Percentiles rank a stretch among this genome's conserved stretches.
Conservation (phyloP, 2,329 filamentous ascomycete genomes). For the Beauveria scarabaeidicola region DNA sequence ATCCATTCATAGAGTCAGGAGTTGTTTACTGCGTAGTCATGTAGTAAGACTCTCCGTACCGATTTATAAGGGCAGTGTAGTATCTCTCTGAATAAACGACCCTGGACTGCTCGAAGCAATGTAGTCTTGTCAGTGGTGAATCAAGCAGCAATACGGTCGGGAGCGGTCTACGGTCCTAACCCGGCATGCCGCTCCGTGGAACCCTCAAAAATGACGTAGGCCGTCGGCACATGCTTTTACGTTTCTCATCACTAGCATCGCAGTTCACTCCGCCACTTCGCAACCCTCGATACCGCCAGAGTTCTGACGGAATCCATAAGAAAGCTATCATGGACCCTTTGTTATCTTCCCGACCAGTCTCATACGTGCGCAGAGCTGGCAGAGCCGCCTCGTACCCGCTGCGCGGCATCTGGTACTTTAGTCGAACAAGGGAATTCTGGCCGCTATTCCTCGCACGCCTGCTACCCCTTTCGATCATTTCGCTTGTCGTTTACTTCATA, state of each 20-base stretch:
- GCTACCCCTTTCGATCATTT: constrained; percentile 73
- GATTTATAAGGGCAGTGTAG: no score
- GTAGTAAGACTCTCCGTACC: no score
- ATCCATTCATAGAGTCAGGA: background rate
- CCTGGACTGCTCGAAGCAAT: background rate
- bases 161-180: background rate
- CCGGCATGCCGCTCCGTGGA: constrained; percentile 3
- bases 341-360: constrained; percentile 22
- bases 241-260: background rate
- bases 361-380: constrained; percentile 36
- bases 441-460: constrained; percentile 72
- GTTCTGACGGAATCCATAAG: background rate
- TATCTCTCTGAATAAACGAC: background rate
- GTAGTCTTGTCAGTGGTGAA: background rate
- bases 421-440: constrained; percentile 68
- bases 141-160: background rate
- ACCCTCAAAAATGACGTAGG: background rate
- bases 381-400: constrained; percentile 47
- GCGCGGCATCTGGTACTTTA: constrained; percentile 75
- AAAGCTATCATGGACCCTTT: background rate
- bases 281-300: background rate
- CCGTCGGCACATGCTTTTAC: background rate
- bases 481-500: constrained; percentile 71
- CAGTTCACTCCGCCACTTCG: background rate
- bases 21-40: background rate